Base-by-base conservation (phyloP, 345 rosid genomes). In the Draba incana region DNA sequence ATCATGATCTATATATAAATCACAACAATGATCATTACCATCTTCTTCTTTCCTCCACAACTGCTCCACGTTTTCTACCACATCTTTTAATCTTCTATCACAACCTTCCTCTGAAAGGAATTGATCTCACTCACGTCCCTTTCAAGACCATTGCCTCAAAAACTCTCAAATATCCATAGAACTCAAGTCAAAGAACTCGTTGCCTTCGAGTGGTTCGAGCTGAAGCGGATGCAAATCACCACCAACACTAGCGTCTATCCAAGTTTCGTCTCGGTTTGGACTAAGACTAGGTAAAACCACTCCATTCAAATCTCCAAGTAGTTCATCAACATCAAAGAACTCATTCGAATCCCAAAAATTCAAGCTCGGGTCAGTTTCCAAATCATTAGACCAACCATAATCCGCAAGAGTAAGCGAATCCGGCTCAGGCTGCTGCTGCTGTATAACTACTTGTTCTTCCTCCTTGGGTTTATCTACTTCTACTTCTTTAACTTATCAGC, bases 241-340 rank as follows among this genome's bases (percentile, higher is more conserved):
- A 3, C 52, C 55, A 20, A 20, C 20, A 16, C 10, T 48, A 44
- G 45, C 1, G 6, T 33, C 0, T 31, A 42, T 23, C 28, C 4
- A 10, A 57, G 14, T 44, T 51, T 60, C 68, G 48, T 39, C 55
- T 11, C 61, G 47, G 57, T 7, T 28, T 3, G 43, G 41, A 24
- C 45, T 8, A 2, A 57, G 16, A 14, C 12, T 11, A 20, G 73
- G 27, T 35, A 67, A 2, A 11, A 77, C 62, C 50, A 58, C 35
- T 4, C 42, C 65, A 38, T 84, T 79, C 4, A 84, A 14, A 0
- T 76, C 45, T 5, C 77, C 66, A 39, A 86, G 58, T 48, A 91
- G 70, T 50, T 88, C 89, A 43, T 85, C 78, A 54, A 85, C 62
- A 61, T 84, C 87, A 45, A 91, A 86, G 62, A 82, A 15, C 31